phyloP scores from a whole-genome alignment of 768 basidiomycete species.

The Tulasnella sp. region DNA sequence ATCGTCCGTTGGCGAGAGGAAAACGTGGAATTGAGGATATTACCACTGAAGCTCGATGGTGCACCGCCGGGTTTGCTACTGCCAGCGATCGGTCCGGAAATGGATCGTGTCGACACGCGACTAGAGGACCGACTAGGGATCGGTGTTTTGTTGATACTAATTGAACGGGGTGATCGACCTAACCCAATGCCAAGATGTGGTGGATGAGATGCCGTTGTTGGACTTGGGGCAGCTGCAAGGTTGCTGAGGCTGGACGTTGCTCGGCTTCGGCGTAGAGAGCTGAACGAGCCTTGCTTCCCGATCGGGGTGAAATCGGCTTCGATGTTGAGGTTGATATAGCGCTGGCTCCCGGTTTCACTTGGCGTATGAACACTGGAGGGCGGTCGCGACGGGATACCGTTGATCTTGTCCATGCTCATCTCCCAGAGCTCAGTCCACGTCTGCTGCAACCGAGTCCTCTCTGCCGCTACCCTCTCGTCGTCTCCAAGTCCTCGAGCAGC shows the following conservation, averaged over 20 bases:
- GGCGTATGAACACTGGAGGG: constrained; percentile 24
- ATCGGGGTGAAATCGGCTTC: neutral
- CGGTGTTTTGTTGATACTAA: constrained; percentile 37
- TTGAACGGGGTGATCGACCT: neutral
- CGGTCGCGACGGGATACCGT: constrained; percentile 33
- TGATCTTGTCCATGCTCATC: constrained; percentile 72
- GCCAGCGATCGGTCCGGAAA: constrained; percentile 62
- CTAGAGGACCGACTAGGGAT: constrained; percentile 57
- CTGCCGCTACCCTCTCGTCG: constrained; percentile 64
- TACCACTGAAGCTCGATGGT: constrained; percentile 43
- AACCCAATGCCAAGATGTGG: neutral
- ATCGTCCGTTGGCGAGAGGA: constrained; percentile 82
- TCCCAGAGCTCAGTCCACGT: constrained; percentile 81
- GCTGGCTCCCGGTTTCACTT: constrained; percentile 20
- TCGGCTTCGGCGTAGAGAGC: constrained; percentile 5
- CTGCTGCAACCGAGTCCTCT: constrained; percentile 69
- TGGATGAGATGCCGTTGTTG: neutral
- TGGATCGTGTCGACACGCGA: constrained; percentile 56
- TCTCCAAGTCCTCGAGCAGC: constrained; percentile 52
- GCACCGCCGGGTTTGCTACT: neutral
- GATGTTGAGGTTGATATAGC: constrained; percentile 1
- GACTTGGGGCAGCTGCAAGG: neutral
- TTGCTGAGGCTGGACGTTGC: constrained; percentile 16
- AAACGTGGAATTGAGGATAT: constrained; percentile 65
- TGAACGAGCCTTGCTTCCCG: neutral